These are phyloP conservation scores for Plectosphaerella cucumerina DNA, from an alignment of 2,329 filamentous ascomycete genomes.

Conservation along the genomic window DNA sequence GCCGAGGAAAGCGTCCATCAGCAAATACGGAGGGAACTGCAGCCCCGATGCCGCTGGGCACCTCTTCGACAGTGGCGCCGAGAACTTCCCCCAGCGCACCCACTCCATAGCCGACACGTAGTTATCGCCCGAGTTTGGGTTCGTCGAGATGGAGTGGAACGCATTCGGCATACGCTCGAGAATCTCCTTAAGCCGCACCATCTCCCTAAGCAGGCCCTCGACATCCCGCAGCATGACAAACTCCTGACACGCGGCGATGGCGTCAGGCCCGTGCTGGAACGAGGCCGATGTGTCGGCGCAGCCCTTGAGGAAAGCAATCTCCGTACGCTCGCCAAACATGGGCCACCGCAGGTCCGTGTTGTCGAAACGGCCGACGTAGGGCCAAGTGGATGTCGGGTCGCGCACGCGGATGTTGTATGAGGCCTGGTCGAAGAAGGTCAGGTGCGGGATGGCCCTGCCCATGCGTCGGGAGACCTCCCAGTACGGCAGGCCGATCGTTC, in stretches of 20 bases:
- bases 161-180: constrained; percentile 49
- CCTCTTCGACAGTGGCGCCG: constrained; percentile 43
- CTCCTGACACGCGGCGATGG: constrained; percentile 49
- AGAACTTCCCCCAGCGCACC: constrained; percentile 49
- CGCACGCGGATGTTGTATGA: constrained; percentile 48
- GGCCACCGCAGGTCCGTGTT: constrained; percentile 52
- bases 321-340: constrained; percentile 47
- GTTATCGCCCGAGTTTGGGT: constrained; percentile 47
- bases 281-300: constrained; percentile 43
- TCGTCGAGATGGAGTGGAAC: constrained; percentile 50
- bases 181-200: constrained; percentile 48
- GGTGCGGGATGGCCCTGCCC: constrained; percentile 46
- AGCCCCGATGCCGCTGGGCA: constrained; percentile 47
- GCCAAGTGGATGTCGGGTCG: constrained; percentile 42
- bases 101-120: constrained; percentile 43
- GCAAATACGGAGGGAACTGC: constrained; percentile 47
- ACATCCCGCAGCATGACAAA: constrained; percentile 48
- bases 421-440: constrained; percentile 49
- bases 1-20: constrained; percentile 52
- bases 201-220: constrained; percentile 44
- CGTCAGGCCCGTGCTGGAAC: constrained; percentile 46
- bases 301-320: constrained; percentile 47
- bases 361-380: constrained; percentile 47
- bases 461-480: constrained; percentile 46
- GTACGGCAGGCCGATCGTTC: constrained; percentile 44